These are phyloP conservation scores for Xylaria sp. DNA, from an alignment of 495 filamentous ascomycete genomes.

Conservation along the genomic window DNA sequence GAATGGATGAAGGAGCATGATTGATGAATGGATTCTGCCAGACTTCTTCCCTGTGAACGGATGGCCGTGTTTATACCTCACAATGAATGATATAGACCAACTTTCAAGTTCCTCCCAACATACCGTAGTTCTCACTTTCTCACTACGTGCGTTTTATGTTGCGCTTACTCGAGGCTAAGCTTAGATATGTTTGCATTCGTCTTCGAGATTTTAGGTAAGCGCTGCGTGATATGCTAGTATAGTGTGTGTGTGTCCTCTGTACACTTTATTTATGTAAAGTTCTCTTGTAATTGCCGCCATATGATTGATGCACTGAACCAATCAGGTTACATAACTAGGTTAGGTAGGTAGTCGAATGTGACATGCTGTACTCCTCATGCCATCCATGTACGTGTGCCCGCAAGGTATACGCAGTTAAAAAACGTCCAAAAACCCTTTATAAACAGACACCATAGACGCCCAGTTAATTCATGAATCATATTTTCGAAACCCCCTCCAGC, in stretches of 20 bases:
- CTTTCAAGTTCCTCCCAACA: neutral
- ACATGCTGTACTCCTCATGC: conserved; percentile 15
- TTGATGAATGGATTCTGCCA: conserved; percentile 13
- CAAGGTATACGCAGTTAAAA: conserved; percentile 14
- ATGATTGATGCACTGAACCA: neutral
- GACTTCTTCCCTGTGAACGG: no score
- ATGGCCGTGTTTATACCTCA: conserved; percentile 4
- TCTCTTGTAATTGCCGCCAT: conserved; percentile 10
- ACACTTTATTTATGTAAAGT: conserved; percentile 6
- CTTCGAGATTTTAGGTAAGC: neutral
- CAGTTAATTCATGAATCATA: conserved; percentile 11
- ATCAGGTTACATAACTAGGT: no score
- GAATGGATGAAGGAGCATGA: neutral
- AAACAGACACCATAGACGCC: conserved; percentile 9
- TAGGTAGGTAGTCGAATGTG: conserved; percentile 1
- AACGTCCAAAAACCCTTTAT: neutral
- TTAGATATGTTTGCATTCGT: no score
- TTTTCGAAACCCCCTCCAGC: neutral
- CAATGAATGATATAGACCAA: conserved; percentile 16
- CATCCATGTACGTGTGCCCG: neutral
- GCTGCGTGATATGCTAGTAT: neutral
- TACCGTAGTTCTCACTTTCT: neutral
- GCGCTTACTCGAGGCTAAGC: neutral
- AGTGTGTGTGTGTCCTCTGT: no score
- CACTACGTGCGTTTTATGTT: neutral